Conservation (phyloP, 306 rosid genomes). For the Lathyrus aphaca region DNA sequence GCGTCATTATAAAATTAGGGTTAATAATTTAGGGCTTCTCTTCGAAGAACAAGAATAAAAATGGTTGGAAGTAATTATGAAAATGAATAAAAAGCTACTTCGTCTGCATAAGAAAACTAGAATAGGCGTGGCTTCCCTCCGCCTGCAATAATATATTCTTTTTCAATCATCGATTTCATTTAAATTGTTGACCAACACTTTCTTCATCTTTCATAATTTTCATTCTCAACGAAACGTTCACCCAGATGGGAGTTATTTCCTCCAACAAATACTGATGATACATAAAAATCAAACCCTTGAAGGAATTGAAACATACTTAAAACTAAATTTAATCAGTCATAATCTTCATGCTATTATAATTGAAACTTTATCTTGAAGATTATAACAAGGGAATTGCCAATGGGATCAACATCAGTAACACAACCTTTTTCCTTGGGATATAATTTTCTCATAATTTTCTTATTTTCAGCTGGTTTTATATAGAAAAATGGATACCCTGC, state of each 20-base stretch:
- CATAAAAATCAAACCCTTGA: conserved; percentile 39
- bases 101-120: no score
- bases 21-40: no score
- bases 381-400: conserved; percentile 95
- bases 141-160: no score
- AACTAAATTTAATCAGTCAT: conserved; percentile 7
- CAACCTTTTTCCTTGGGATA: conserved; percentile 81
- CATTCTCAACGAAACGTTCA: conserved; percentile 84
- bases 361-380: conserved; percentile 70
- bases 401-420: conserved; percentile 82
- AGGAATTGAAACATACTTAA: not conserved
- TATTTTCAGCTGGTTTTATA: conserved; percentile 71
- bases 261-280: conserved; percentile 71
- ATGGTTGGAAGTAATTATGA: no score
- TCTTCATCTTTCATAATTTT: no score
- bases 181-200: no score
- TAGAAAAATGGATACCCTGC: conserved; percentile 87
- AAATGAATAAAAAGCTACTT: no score
- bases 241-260: conserved; percentile 99
- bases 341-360: conserved; percentile 21
- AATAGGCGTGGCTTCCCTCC: no score
- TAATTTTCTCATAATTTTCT: conserved; percentile 69
- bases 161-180: no score
- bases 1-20: no score
- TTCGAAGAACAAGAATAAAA: no score